These are phyloP conservation scores for Yamadazyma takamatsuzukensis DNA, from an alignment of 805 yeast species.

Conservation along the genomic window DNA sequence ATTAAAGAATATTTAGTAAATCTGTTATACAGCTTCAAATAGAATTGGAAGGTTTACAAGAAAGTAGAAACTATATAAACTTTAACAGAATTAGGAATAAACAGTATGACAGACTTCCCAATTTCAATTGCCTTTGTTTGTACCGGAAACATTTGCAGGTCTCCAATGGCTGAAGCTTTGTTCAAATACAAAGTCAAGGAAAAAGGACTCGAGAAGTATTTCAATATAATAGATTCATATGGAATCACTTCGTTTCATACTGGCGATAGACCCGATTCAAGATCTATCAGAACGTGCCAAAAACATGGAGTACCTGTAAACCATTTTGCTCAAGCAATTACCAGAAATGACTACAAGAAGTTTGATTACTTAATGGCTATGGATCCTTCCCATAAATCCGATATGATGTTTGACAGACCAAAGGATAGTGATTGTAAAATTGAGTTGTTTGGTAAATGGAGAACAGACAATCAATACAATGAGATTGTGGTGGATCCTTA, in stretches of 20 bases:
- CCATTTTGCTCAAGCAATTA: constrained; percentile 73
- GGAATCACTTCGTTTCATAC: constrained; percentile 85
- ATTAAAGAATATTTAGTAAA: too few relatives aligned
- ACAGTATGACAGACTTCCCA: too few relatives aligned
- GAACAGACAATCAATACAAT: constrained; percentile 46
- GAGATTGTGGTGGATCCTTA: constrained; percentile 84
- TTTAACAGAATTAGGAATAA: too few relatives aligned
- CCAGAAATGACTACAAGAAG: constrained; percentile 44
- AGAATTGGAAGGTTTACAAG: too few relatives aligned
- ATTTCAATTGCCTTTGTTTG: too few relatives aligned
- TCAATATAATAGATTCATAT: constrained; percentile 71
- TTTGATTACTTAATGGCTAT: constrained; percentile 71
- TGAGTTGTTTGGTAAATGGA: constrained; percentile 78
- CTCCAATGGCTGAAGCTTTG: constrained; percentile 98
- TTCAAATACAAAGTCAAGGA: constrained; percentile 62
- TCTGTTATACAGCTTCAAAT: too few relatives aligned
- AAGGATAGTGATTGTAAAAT: constrained; percentile 46
- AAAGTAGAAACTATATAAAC: too few relatives aligned
- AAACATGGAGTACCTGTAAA: constrained; percentile 69
- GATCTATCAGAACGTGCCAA: constrained; percentile 67
- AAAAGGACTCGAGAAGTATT: constrained; percentile 39
- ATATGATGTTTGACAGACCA: constrained; percentile 54
- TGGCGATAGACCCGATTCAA: constrained; percentile 77
- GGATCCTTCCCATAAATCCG: constrained; percentile 58
- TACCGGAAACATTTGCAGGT: constrained; percentile 74